These are phyloP conservation scores for Cyberlindnera xishuangbannaensis DNA, from an alignment of 805 yeast genomes.

Conservation along the genomic window DNA sequence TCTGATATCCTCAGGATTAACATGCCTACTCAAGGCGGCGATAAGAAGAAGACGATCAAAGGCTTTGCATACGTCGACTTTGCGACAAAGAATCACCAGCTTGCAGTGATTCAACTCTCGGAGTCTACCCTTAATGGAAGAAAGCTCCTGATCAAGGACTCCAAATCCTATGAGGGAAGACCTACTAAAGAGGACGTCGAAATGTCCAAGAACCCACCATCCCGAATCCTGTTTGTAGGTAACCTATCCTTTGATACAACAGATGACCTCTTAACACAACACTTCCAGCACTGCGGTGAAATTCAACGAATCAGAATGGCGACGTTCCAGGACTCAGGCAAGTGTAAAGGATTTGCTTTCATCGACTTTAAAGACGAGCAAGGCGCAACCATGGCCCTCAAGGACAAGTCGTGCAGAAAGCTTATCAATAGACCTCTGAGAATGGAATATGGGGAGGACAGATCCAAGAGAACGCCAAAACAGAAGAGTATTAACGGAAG, in stretches of 20 bases:
- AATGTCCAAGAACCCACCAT: constrained; percentile 75
- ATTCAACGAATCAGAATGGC: constrained; percentile 88
- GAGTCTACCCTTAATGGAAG: constrained; percentile 79
- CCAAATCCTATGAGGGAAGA: constrained; percentile 80
- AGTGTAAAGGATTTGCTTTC: constrained; percentile 95
- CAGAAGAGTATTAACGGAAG: constrained; percentile 4
- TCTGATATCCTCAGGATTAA: constrained; percentile 69
- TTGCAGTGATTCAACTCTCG: constrained; percentile 56
- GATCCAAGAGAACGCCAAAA: constrained; percentile 57
- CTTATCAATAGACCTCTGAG: constrained; percentile 71
- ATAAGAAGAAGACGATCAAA: constrained; percentile 48
- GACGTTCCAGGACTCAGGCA: constrained; percentile 94
- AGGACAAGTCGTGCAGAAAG: constrained; percentile 58
- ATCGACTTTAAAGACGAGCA: constrained; percentile 76
- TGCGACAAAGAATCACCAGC: constrained; percentile 50
- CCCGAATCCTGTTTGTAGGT: constrained; percentile 86
- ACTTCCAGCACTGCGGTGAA: constrained; percentile 88
- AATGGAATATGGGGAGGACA: constrained; percentile 92
- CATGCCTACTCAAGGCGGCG: constrained; percentile 56
- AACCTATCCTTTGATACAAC: constrained; percentile 91
- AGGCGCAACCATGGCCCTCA: constrained; percentile 79
- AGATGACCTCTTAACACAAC: constrained; percentile 67
- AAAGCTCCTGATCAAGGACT: constrained; percentile 76
- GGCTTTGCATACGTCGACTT: constrained; percentile 94
- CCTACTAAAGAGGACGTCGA: constrained; percentile 53